These are phyloP conservation scores for Naematelia encephala DNA, from an alignment of 768 basidiomycete species.

Conservation along the genomic window DNA sequence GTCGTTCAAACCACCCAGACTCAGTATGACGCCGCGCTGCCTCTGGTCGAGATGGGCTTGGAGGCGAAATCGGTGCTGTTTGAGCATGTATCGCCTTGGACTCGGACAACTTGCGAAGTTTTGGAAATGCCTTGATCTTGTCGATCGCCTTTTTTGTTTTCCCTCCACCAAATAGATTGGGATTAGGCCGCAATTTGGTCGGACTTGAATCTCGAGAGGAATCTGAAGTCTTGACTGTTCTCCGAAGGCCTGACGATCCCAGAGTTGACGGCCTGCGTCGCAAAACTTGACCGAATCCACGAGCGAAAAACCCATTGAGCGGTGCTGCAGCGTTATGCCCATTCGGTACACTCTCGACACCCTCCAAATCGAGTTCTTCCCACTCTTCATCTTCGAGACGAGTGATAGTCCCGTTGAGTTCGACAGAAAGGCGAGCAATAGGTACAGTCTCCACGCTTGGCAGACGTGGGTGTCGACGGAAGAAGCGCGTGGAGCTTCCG, in stretches of 20 bases:
- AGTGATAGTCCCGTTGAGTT: constrained; percentile 30
- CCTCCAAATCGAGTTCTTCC: constrained; percentile 29
- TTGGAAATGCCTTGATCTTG: constrained; percentile 28
- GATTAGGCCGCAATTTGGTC: constrained; percentile 12
- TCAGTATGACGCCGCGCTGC: constrained; percentile 11
- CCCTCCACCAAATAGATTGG: neutral
- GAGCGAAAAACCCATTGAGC: constrained; percentile 20
- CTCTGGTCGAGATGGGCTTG: neutral
- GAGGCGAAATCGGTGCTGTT: neutral
- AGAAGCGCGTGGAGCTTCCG: constrained; percentile 19
- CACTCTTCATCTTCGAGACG: constrained; percentile 44
- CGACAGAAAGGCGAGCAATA: constrained; percentile 29
- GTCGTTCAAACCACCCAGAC: constrained; percentile 19
- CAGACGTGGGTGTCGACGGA: constrained; percentile 23
- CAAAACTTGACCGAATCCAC: constrained; percentile 10
- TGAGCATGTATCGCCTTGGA: neutral
- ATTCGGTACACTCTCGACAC: constrained; percentile 18
- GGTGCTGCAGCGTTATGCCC: constrained; percentile 5
- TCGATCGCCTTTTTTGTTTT: constrained; percentile 25
- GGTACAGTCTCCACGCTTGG: constrained; percentile 23
- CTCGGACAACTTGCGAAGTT: constrained; percentile 4
- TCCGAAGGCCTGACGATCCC: constrained; percentile 7
- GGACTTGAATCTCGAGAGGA: constrained; percentile 6
- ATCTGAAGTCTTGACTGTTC: neutral
- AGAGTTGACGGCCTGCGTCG: constrained; percentile 19